These are phyloP conservation scores for Trichoderma atrobrunneum DNA, from an alignment of 2,329 filamentous ascomycete species.

Conservation along the genomic window DNA sequence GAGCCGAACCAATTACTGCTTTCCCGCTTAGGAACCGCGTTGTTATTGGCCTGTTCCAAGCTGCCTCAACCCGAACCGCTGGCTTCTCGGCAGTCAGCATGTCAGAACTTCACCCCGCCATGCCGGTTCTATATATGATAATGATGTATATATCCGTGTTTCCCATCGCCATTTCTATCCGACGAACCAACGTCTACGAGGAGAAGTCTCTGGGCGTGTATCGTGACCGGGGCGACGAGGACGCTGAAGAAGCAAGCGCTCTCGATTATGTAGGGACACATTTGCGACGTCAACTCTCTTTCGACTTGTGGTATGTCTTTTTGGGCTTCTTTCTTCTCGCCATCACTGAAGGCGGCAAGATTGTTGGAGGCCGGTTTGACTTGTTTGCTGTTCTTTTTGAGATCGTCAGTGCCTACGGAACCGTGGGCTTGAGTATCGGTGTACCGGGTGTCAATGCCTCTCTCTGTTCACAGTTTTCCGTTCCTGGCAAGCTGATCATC, in stretches of 20 bases:
- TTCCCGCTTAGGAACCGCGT: slow-evolving; percentile 73
- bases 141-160: slow-evolving; percentile 99
- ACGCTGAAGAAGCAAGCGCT: slow-evolving; percentile 51
- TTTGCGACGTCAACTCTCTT: slow-evolving; percentile 88
- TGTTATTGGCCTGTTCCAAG: slow-evolving; percentile 86
- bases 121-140: slow-evolving; percentile 90
- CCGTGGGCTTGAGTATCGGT: slow-evolving; percentile 85
- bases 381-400: slow-evolving; percentile 76
- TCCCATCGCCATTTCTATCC: slow-evolving; percentile 92
- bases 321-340: slow-evolving; percentile 88
- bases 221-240: slow-evolving; percentile 46
- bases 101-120: slow-evolving; percentile 75
- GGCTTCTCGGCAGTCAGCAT: slow-evolving; percentile 83
- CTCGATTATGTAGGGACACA: slow-evolving; percentile 88
- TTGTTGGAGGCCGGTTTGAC: slow-evolving; percentile 63
- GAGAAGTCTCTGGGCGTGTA: slow-evolving; percentile 82
- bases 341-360: slow-evolving; percentile 75
- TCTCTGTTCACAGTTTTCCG: slow-evolving; percentile 77
- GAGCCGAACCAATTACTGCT: slow-evolving; percentile 64
- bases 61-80: slow-evolving; percentile 82
- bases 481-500: slow-evolving; percentile 67
- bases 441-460: slow-evolving; percentile 73
- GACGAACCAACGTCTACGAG: slow-evolving; percentile 93
- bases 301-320: slow-evolving; percentile 97
- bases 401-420: slow-evolving; percentile 87